Percentiles rank a stretch among this genome's conserved stretches.
These are phyloP conservation scores for Phialemoniopsis sp. DNA, from an alignment of 2,329 filamentous ascomycete species.

Conservation along the genomic window DNA sequence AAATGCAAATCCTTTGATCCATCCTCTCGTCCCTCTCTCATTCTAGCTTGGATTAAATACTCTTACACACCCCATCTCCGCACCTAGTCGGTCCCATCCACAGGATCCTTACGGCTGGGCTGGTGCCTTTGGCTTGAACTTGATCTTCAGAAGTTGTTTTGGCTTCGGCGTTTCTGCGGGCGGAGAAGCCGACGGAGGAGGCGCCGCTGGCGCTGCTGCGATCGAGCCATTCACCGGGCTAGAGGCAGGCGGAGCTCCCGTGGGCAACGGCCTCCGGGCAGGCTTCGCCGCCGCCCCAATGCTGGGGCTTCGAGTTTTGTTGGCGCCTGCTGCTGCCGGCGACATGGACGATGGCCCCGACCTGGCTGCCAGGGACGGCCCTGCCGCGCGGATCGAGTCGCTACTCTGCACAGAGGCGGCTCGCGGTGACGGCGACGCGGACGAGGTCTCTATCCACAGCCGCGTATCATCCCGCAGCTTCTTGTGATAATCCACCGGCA, in stretches of 20 bases:
- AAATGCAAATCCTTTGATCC: too few relatives aligned
- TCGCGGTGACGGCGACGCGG: not conserved
- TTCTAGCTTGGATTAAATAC: too few relatives aligned
- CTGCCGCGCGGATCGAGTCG: slow-evolving; percentile 7
- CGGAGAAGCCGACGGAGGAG: slow-evolving; percentile 4
- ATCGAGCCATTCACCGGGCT: too few relatives aligned
- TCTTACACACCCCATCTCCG: too few relatives aligned
- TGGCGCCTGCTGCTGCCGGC: not conserved
- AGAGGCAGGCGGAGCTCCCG: too few relatives aligned
- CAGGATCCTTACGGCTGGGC: too few relatives aligned
- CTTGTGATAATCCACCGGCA: slow-evolving; percentile 7
- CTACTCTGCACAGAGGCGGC: not conserved
- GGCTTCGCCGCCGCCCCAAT: slow-evolving; percentile 5
- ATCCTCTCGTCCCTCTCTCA: too few relatives aligned
- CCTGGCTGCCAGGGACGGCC: not conserved
- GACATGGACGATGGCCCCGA: not conserved
- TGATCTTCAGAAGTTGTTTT: slow-evolving; percentile 8
- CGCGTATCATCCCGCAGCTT: slow-evolving; percentile 8
- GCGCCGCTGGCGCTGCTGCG: too few relatives aligned
- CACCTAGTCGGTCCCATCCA: too few relatives aligned
- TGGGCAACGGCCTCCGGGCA: slow-evolving; percentile 11
- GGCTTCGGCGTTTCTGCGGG: slow-evolving; percentile 2
- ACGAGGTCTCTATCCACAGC: slow-evolving; percentile 8
- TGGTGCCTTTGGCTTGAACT: slow-evolving; percentile 2
- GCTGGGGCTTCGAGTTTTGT: slow-evolving; percentile 1